A percentile compares a stretch with the other conserved stretches of the same genome.
These are phyloP conservation scores for Lachnellula arida DNA, from an alignment of 2,329 filamentous ascomycete species.

Conservation along the genomic window DNA sequence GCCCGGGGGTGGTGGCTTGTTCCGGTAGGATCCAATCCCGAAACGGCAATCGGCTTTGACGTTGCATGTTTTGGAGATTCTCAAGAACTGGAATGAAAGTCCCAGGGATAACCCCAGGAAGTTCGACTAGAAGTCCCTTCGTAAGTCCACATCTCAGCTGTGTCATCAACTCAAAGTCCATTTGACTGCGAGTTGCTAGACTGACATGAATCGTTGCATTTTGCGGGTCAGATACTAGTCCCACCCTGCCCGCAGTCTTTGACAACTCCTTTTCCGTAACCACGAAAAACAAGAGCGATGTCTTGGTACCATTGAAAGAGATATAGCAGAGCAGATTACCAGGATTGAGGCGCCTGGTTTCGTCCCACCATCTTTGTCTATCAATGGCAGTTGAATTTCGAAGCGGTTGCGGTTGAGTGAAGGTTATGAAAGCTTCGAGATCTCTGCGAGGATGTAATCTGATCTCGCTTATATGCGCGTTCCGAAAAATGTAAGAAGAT, in stretches of 20 bases:
- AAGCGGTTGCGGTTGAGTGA: neutral
- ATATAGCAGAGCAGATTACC: conserved; percentile 45
- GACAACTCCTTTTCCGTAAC: neutral
- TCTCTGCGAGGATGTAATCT: neutral
- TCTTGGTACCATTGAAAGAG: neutral
- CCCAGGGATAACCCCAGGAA: conserved; percentile 53
- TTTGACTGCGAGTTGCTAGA: neutral
- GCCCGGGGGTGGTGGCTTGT: conserved; percentile 37
- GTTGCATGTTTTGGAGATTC: conserved; percentile 49
- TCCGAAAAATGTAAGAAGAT: neutral
- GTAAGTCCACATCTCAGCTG: neutral
- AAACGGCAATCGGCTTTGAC: conserved; percentile 34
- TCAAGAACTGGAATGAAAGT: conserved; percentile 52
- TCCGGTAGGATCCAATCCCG: conserved; percentile 23
- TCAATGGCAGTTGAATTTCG: neutral
- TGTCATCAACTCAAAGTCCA: conserved; percentile 8
- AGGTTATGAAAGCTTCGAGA: neutral
- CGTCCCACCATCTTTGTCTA: conserved; percentile 45
- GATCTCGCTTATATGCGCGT: neutral
- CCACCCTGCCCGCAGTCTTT: neutral
- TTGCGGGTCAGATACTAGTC: neutral
- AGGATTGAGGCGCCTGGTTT: conserved; percentile 41
- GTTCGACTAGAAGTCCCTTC: conserved; percentile 45
- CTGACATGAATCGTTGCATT: neutral
- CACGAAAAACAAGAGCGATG: conserved; percentile 7